phyloP scores from a whole-genome alignment of 495 filamentous ascomycete genomes.

The Neurospora sp. region DNA sequence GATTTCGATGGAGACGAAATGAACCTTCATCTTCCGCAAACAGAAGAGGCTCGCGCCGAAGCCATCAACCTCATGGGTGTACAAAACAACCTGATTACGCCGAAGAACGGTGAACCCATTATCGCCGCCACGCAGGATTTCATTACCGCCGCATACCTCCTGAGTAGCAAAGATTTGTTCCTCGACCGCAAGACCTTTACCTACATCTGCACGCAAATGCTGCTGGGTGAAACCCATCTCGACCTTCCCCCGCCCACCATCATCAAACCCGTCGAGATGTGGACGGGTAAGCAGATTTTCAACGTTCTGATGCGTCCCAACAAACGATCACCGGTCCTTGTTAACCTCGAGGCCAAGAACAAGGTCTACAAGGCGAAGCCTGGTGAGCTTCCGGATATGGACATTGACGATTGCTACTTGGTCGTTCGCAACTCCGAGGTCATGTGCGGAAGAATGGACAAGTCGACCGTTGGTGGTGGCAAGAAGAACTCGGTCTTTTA shows the following conservation, averaged over 20 bases:
- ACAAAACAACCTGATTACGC: constrained; percentile 88
- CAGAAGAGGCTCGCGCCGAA: constrained; percentile 90
- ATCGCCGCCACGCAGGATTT: constrained; percentile 98
- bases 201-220: constrained; percentile 89
- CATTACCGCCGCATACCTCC: constrained; percentile 85
- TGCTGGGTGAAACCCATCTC: constrained; percentile 66
- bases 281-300: constrained; percentile 98
- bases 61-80: constrained; percentile 97
- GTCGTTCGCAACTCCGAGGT: constrained; percentile 93
- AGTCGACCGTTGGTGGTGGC: constrained; percentile 85
- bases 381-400: constrained; percentile 57
- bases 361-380: constrained; percentile 57
- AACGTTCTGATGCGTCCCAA: constrained; percentile 92
- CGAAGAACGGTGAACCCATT: constrained; percentile 96
- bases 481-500: constrained; percentile 98
- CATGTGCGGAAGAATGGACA: constrained; percentile 98
- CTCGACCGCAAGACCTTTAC: constrained; percentile 78
- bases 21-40: constrained; percentile 98
- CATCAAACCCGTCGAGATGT: constrained; percentile 74
- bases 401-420: constrained; percentile 75
- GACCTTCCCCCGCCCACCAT: constrained; percentile 82
- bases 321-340: constrained; percentile 61
- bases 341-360: constrained; percentile 90
- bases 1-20: constrained; percentile 99
- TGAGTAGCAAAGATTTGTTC: constrained; percentile 90